Evolutionary conservation across 768 basidiomycete genomes (phyloP), one percentile per base, ranked within the genome.

Genomic region (Mycena crocata): DNA sequence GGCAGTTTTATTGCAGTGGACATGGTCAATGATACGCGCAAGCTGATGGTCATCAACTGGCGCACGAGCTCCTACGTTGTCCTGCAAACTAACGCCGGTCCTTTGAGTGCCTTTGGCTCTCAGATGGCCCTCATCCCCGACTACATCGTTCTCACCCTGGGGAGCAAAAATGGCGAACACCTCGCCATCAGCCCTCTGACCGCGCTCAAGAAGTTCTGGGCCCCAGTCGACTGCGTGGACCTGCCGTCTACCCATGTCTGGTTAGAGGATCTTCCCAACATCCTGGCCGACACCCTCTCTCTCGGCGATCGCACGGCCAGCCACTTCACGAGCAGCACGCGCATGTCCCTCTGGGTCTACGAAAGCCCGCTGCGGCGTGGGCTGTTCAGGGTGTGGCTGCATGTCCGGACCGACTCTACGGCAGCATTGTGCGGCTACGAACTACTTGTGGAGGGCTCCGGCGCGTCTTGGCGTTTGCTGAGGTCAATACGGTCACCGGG

Each of bases 41-140:
- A 34, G 26, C 31, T 62, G 7, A n/a, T 54, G 3, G 40, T 62
- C 32, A 32, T 62, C 31, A 62, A 62, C 34, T 55, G 61, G 61
- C 61, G 61, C 8, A 54, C 24, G 24, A n/a, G n/a, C 61, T 62
- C 40, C 24, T 40, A 24, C 24, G 17, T 54, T 8, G n/a, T 54
- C 3, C 13, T 62, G 9, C 2, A 12, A 12, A 24, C 30, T 12
- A 12, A 31, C 23, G 31, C 2, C 45, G 15, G n/a, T n/a, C n/a
- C n/a, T n/a, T n/a, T 24, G 10, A 4, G 40, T 26, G 1, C 3
- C 48, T 26, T 15, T 24, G n/a, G n/a, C n/a, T n/a, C n/a, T n/a
- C 57, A 21, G 19, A 39, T 62, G 24, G 60, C 42, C 15, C 39
- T 62, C n/a, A 32, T 32, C 34, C 30, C 60, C 6, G 50, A 14